phyloP scores from a whole-genome alignment of 169 alveolate genomes.

The Eimeria maxima region DNA sequence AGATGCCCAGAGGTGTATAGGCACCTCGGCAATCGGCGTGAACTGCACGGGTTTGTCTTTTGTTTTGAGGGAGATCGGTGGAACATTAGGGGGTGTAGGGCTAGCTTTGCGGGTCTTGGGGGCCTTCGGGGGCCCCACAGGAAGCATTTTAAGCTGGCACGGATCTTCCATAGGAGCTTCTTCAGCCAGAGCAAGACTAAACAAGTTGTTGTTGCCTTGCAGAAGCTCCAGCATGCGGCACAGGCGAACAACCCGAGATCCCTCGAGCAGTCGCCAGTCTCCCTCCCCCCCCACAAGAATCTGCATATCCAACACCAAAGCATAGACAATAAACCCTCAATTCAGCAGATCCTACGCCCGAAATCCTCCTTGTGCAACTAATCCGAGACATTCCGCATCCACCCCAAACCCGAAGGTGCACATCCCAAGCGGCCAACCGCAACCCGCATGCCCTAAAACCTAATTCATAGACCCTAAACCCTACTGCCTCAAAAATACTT shows the following conservation, averaged over 20 bases:
- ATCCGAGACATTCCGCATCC: neutral
- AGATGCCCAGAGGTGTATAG: constrained; percentile 14
- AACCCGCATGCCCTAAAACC: constrained; percentile 16
- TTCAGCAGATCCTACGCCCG: too few relatives aligned
- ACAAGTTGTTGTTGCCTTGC: neutral
- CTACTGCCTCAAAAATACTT: neutral
- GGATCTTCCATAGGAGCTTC: neutral
- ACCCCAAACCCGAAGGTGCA: too few relatives aligned
- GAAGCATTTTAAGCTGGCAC: neutral
- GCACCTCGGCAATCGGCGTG: constrained; percentile 46
- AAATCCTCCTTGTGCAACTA: neutral
- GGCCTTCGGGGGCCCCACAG: constrained; percentile 17
- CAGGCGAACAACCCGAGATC: constrained; percentile 11
- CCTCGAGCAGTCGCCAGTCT: constrained; percentile 71
- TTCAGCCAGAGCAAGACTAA: neutral
- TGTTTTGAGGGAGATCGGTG: constrained; percentile 1
- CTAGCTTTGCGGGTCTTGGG: neutral
- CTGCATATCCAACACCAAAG: constrained; percentile 11
- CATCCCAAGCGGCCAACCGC: neutral
- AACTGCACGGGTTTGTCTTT: constrained; percentile 4
- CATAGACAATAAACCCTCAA: neutral
- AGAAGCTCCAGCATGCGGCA: constrained; percentile 2
- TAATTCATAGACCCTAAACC: constrained; percentile 29
- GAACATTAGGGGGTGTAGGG: neutral
- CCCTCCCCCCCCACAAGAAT: constrained; percentile 60